Base-by-base conservation (phyloP, 768 basidiomycete genomes). In the Macrocybe gigantea region DNA sequence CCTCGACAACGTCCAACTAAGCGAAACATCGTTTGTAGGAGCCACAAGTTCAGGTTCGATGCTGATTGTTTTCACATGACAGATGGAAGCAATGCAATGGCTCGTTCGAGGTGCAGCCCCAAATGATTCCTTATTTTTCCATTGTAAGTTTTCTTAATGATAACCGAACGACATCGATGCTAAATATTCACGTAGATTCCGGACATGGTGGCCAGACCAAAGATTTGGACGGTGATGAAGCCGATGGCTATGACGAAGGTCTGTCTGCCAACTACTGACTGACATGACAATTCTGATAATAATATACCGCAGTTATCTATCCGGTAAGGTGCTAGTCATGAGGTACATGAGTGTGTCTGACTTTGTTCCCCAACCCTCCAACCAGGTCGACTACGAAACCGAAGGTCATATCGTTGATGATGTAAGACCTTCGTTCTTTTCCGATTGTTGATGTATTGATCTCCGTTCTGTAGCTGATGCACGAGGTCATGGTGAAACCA, bases 161-260 rank as follows among this genome's bases (percentile, higher is more conserved):
- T 38, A 22, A 15, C n/a, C 1, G 10, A 8, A 14, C 6, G 33
- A 33, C 41, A 10, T 15, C 45, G 38, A 50, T 45, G 11, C 15
- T 45, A 43, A 47, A 15, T 41, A 10, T 7, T 34, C 43, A 33
- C 13, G 1, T 38, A 89, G 89, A 91, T 63, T 95, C 93, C 5
- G 94, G 94, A 10, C 95, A 98, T 54, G 95, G 95, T 34, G 93
- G 92, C 10, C 93, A 93, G 66, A 85, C 86, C 0, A 75, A 86
- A 52, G 95, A 96, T 64, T 33, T 67, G 2, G 82, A 91, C 54
- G 90, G 89, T 1, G 89, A 93, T 56, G 90, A 94, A 65, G 79
- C 66, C 0, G 92, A 93, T 61, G 93, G 93, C 9, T 80, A 67
- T 53, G 90, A 93, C 55, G 89, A 93, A 78, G 83, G 85, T 80